Conservation (phyloP, 257 asterid genomes). For the Ocimum tenuiflorum region DNA sequence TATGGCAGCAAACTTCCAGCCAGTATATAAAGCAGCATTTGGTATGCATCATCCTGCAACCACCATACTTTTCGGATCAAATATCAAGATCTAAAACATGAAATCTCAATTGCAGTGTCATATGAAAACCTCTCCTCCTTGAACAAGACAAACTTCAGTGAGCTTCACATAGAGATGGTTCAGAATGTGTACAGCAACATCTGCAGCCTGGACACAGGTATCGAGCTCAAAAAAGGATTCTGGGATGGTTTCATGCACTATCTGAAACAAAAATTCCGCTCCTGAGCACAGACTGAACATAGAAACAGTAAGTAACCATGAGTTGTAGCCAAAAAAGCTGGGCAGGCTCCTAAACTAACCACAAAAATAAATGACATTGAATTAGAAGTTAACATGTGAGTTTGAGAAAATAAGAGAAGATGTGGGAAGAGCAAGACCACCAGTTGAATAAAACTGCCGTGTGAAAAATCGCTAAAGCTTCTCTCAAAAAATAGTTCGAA, state of each 20-base stretch:
- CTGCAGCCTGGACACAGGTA: conserved; percentile 49
- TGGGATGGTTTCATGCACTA: conserved; percentile 74
- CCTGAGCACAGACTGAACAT: conserved; percentile 75
- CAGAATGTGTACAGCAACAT: conserved; percentile 58
- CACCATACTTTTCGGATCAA: conserved; percentile 16
- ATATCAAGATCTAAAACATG: conserved; percentile 9
- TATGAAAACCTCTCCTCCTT: conserved; percentile 82
- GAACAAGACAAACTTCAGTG: conserved; percentile 83
- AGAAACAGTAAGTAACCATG: conserved; percentile 26
- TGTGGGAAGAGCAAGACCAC: background rate
- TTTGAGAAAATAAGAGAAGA: background rate
- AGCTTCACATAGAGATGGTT: conserved; percentile 74
- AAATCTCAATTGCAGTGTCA: conserved; percentile 10
- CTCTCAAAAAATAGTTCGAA: background rate
- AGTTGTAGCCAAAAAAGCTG: conserved; percentile 15
- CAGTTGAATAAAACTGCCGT: background rate
- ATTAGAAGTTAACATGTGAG: background rate
- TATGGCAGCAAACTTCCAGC: conserved; percentile 76
- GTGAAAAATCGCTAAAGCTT: background rate
- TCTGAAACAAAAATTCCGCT: conserved; percentile 76
- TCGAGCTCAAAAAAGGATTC: conserved; percentile 42
- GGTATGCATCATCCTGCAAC: conserved; percentile 82
- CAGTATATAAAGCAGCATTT: conserved; percentile 69
- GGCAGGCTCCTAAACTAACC: conserved; percentile 11
- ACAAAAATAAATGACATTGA: background rate